phyloP scores from a whole-genome alignment of 2,329 filamentous ascomycete genomes.

The Herpotrichia juniperi region DNA sequence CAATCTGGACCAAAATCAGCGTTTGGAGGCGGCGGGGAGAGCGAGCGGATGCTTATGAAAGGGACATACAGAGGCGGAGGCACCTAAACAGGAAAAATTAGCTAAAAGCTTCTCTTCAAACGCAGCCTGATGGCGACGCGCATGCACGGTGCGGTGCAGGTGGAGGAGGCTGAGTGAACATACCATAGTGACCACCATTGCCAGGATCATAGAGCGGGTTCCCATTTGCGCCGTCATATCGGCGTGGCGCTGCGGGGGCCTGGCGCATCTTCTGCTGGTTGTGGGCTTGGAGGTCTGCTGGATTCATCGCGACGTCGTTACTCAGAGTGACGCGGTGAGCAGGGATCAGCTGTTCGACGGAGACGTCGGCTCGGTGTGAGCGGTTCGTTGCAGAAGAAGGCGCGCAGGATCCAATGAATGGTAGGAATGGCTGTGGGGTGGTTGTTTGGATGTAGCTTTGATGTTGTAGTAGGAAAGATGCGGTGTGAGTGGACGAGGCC shows the following conservation, averaged over 20 bases:
- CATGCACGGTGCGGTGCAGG: not conserved
- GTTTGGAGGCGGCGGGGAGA: constrained; percentile 10
- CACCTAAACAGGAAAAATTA: constrained; percentile 56
- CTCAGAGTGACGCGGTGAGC: constrained; percentile 40
- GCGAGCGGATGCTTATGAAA: constrained; percentile 20
- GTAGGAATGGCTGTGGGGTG: constrained; percentile 20
- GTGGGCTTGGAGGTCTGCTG: constrained; percentile 42
- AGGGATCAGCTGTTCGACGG: constrained; percentile 22
- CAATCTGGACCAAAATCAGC: constrained; percentile 67
- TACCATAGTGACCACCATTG: constrained; percentile 58
- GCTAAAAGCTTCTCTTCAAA: constrained; percentile 12
- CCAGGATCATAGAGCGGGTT: constrained; percentile 54
- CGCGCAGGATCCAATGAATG: constrained; percentile 34
- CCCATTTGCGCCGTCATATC: constrained; percentile 58
- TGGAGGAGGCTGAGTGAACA: constrained; percentile 19
- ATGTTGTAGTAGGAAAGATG: constrained; percentile 40
- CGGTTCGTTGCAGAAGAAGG: constrained; percentile 26
- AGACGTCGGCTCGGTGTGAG: constrained; percentile 13
- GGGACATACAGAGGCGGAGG: constrained; percentile 69
- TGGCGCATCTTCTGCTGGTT: constrained; percentile 47
- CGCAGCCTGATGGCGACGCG: not conserved
- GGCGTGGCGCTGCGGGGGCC: constrained; percentile 44
- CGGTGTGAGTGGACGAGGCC: constrained; percentile 40
- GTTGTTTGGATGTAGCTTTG: constrained; percentile 34
- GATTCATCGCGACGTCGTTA: constrained; percentile 43